Evolutionary conservation across 306 rosid genomes (phyloP), one percentile per base, ranked within the genome.

Genomic region (Quillaja saponaria): DNA sequence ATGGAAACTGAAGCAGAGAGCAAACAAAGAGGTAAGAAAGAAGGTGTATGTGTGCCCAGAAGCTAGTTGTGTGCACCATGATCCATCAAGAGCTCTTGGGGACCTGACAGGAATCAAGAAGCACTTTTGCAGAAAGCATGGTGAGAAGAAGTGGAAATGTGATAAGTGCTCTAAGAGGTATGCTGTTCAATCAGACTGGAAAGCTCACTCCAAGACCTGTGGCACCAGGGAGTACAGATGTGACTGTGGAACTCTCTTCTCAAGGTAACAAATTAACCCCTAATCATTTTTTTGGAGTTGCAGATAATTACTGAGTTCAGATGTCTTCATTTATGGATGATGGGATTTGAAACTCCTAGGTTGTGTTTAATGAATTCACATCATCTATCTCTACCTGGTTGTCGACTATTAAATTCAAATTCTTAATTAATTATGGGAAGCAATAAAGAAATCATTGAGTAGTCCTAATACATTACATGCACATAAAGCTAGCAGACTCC

Each of bases 131-230:
- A 86, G 97, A 67, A 94, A 94, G 66, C 99, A 94, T 15, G 99
- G 99, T 1, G 99, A 94, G 80, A 94, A 94, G 87, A 86, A 87
- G 80, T 94, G 99, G 99, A 89, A 94, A 79, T 94, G 99, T 62
- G 99, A 94, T 2, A 94, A 89, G 69, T 94, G 99, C 69, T 84
- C 91, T 1, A 94, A 94, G 85, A 85, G 53, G 44, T 94, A 94
- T 35, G 97, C 99, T 0, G 99, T 94, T 83, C 97, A 87, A 75
- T 94, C 99, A 8, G 99, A 94, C 77, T 89, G 94, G 91, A 94
- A 94, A 80, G 99, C 99, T 44, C 99, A 94, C 53, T 85, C 97
- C 41, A 94, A 89, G 49, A 89, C 90, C 66, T 94, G 99, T 78
- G 99, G 99, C 67, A 87, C 97, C 0, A 81, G 91, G 63, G 99